Evolutionary conservation across 345 rosid species (phyloP), one percentile per base, ranked within the genome.

Genomic region (Conringia planisiliqua): DNA sequence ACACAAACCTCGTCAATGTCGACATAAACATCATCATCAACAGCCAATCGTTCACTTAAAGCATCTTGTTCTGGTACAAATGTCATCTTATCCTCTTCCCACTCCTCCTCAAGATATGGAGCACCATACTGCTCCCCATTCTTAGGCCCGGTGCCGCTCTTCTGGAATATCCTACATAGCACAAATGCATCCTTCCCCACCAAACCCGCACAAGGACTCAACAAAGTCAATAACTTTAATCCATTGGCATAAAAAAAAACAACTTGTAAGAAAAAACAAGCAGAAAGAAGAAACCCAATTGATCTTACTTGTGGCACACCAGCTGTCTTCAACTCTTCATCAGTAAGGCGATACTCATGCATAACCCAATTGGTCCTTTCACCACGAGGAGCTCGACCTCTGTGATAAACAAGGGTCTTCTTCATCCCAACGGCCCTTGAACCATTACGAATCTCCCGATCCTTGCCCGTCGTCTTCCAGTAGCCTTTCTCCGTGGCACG

Each of bases 111-210:
- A 70, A 92, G 72, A 74, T 85, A 95, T 0, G 99, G 99, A 7
- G 99, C 99, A 39, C 99, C 99, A 67, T 95, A 95, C 79, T 95
- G 92, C 81, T 95, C 99, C 13, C 99, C 99, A 44, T 95, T 95
- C 86, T 92, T 95, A 0, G 99, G 99, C 42, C 99, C 99, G 2
- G 97, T 79, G 22, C 99, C 99, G 39, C 99, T 95, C 79, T 95
- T 95, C 79, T 89, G 96, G 58, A 95, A 92, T 67, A 95, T 86
- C 87, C 97, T 90, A 78, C 97, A 92, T 46, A 95, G 72, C 52
- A 95, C 99, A 84, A 78, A 90, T 0, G 91, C 86, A 77, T 90
- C 99, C 99, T 90, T 62, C 78, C 66, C 66, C 79, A 62, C 44
- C 78, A 50, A 58, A 22, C 22, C 7, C 62, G 16, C 56, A 68